These are phyloP conservation scores for Solanum microdontum DNA, from an alignment of 257 asterid genomes.

Conservation along the genomic window DNA sequence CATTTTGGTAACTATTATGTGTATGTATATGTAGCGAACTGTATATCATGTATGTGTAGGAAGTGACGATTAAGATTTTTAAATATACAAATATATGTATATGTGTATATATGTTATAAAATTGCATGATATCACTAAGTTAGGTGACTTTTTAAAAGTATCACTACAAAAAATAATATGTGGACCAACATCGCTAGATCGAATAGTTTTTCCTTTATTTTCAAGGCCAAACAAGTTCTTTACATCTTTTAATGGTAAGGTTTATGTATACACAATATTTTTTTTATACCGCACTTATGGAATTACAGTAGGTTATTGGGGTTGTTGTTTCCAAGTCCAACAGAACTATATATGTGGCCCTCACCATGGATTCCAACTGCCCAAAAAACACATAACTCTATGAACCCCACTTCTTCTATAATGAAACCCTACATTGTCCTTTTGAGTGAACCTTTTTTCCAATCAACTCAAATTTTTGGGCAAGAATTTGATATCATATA, in stretches of 20 bases:
- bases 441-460: background rate
- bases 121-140: background rate
- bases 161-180: background rate
- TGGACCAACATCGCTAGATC: background rate
- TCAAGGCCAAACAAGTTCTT: background rate
- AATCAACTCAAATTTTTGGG: background rate
- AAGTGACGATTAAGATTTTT: background rate
- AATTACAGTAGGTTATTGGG: background rate
- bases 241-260: background rate
- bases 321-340: background rate
- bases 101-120: background rate
- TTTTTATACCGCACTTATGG: background rate
- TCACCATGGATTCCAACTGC: background rate
- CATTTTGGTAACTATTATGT: background rate
- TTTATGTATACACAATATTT: accelerated
- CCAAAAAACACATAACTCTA: background rate
- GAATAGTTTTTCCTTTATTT: background rate
- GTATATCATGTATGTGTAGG: background rate
- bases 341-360: background rate
- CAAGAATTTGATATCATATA: background rate
- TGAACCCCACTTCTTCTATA: background rate
- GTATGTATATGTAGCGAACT: background rate
- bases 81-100: background rate
- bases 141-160: background rate
- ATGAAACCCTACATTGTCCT: background rate